Conservation (phyloP, 768 basidiomycete genomes). For the Naganishia vishniacii region DNA sequence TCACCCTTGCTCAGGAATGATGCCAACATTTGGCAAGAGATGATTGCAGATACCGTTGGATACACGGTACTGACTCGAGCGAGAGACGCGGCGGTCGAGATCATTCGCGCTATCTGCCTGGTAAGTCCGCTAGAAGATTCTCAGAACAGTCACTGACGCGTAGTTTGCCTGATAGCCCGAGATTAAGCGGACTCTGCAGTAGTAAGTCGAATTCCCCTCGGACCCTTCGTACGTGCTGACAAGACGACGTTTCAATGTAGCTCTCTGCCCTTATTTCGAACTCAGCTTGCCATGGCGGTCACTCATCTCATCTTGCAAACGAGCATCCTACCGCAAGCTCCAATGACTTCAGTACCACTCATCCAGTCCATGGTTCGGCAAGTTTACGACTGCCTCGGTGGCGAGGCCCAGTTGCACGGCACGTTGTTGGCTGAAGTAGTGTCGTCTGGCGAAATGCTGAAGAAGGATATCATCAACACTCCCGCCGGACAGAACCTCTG, state of each 20-base stretch:
- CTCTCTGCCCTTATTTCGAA: conserved; percentile 43
- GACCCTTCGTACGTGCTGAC: neutral
- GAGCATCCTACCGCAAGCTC: conserved; percentile 32
- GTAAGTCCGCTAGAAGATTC: conserved; percentile 27
- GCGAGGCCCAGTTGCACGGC: conserved; percentile 29
- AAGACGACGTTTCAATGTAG: conserved; percentile 16
- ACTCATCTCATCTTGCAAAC: conserved; percentile 35
- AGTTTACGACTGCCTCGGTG: conserved; percentile 36
- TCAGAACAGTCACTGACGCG: too few relatives aligned
- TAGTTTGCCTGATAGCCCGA: too few relatives aligned
- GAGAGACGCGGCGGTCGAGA: conserved; percentile 43
- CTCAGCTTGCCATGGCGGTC: conserved; percentile 38
- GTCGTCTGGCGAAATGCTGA: conserved; percentile 14
- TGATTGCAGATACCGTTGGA: conserved; percentile 37
- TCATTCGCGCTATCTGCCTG: conserved; percentile 44
- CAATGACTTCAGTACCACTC: conserved; percentile 37
- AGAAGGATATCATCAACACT: conserved; percentile 17
- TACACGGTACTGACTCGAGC: conserved; percentile 39
- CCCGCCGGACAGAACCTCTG: conserved; percentile 3
- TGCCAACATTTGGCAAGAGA: conserved; percentile 36
- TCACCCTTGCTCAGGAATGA: conserved; percentile 36
- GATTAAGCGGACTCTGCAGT: conserved; percentile 42
- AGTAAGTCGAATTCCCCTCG: conserved; percentile 30
- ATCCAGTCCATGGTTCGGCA: conserved; percentile 36
- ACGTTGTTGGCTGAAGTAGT: conserved; percentile 6